Percentiles rank a stretch among this genome's conserved stretches.
Conservation (phyloP, 495 filamentous ascomycete genomes). For the Neurospora sp. region DNA sequence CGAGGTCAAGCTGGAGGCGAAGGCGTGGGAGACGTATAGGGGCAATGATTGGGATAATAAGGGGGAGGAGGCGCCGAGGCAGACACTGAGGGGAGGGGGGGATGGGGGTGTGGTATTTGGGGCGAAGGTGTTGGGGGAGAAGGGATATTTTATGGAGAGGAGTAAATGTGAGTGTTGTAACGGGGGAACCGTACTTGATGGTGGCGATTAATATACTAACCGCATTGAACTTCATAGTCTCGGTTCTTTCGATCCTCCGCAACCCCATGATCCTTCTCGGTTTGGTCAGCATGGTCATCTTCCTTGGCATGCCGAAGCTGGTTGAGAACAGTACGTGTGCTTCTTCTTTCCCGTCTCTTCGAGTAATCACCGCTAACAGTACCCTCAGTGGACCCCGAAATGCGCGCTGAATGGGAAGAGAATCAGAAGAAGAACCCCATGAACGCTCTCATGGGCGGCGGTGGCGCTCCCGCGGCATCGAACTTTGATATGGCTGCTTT, state of each 20-base stretch:
- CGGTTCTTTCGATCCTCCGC: constrained; percentile 60
- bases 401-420: constrained; percentile 83
- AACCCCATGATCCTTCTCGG: constrained; percentile 94
- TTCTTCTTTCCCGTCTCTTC: not conserved
- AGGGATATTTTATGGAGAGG: constrained; percentile 65
- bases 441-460: constrained; percentile 36
- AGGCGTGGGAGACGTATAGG: constrained; percentile 78
- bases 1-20: constrained; percentile 34
- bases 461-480: constrained; percentile 22
- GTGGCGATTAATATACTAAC: not conserved
- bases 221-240: constrained; percentile 22
- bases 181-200: not conserved
- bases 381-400: constrained; percentile 87
- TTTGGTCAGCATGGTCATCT: constrained; percentile 65
- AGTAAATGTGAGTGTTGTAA: constrained; percentile 49
- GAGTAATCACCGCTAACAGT: not conserved
- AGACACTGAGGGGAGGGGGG: constrained; percentile 11
- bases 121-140: constrained; percentile 47
- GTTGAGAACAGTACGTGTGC: constrained; percentile 78
- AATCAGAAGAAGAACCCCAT: constrained; percentile 69
- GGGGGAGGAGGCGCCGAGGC: constrained; percentile 47
- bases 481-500: constrained; percentile 80
- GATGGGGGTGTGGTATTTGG: constrained; percentile 36
- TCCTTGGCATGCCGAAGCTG: constrained; percentile 85
- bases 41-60: constrained; percentile 82